These are phyloP conservation scores for Erysimum pusillum DNA, from an alignment of 441 rosid genomes.

Conservation along the genomic window DNA sequence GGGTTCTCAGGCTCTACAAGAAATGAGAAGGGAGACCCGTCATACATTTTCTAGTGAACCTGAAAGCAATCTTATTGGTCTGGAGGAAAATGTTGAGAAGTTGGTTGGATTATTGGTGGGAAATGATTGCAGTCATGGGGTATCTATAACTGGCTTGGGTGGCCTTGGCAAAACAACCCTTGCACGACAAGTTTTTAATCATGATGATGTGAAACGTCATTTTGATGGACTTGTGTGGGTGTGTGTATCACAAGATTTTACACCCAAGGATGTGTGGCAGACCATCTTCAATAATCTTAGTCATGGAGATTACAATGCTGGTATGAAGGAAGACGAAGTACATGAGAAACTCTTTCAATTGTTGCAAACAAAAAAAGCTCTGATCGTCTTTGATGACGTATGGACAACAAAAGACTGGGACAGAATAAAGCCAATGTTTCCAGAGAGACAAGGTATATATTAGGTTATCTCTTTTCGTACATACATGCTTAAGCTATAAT, in stretches of 20 bases:
- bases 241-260: background rate
- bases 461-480: no score
- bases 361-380: background rate
- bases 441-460: background rate
- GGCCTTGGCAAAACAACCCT: background rate
- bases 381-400: background rate
- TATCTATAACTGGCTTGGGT: background rate
- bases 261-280: background rate
- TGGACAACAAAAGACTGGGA: background rate
- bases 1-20: background rate
- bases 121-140: background rate
- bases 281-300: background rate
- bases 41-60: background rate
- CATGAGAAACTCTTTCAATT: background rate
- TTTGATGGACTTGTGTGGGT: background rate
- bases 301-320: background rate
- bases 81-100: background rate
- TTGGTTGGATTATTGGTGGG: background rate
- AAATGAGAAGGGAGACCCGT: background rate
- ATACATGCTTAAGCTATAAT: no score
- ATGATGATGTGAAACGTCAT: background rate
- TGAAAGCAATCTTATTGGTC: background rate
- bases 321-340: background rate
- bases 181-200: background rate
- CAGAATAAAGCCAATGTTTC: background rate